A percentile compares a stretch with the other conserved stretches of the same genome.
phyloP scores from a whole-genome alignment of 2,329 filamentous ascomycete genomes.

The Pseudogymnoascus sp. region DNA sequence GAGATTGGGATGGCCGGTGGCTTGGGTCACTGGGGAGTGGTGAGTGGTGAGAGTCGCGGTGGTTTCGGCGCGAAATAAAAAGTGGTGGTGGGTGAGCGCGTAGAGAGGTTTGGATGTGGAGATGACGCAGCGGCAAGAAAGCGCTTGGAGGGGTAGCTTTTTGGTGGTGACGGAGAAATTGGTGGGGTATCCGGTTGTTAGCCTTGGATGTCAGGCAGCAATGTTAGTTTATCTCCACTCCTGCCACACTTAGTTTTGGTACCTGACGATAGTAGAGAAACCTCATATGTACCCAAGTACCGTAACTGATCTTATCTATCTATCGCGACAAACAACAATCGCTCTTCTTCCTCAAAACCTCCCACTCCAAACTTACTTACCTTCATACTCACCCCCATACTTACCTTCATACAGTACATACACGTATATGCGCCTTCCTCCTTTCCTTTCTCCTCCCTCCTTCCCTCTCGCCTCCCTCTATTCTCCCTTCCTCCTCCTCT shows the following conservation, averaged over 20 bases:
- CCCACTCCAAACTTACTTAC: not conserved
- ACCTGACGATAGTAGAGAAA: not conserved
- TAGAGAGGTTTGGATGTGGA: conserved; percentile 6
- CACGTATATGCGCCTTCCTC: not conserved
- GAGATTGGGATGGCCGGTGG: not conserved
- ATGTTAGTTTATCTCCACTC: not conserved
- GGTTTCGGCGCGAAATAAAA: conserved; percentile 6
- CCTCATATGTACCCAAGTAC: not conserved
- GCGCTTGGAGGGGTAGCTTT: conserved; percentile 6
- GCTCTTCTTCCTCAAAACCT: not conserved
- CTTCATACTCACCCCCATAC: not conserved
- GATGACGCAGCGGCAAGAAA: conserved; percentile 4
- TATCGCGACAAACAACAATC: not conserved
- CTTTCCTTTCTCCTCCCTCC: not conserved
- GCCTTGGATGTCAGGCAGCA: not conserved
- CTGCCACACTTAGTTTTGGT: not conserved
- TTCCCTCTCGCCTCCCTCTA: too few species aligned
- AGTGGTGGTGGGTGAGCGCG: not conserved
- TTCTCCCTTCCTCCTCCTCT: not conserved
- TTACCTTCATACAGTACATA: not conserved
- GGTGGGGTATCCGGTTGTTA: not conserved
- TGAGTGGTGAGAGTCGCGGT: not conserved
- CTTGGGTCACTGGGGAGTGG: not conserved
- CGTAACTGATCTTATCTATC: not conserved
- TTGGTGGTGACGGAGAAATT: not conserved